Evolutionary conservation across 2,329 filamentous ascomycete genomes (phyloP).

Genomic region (Neonectria ditissima): DNA sequence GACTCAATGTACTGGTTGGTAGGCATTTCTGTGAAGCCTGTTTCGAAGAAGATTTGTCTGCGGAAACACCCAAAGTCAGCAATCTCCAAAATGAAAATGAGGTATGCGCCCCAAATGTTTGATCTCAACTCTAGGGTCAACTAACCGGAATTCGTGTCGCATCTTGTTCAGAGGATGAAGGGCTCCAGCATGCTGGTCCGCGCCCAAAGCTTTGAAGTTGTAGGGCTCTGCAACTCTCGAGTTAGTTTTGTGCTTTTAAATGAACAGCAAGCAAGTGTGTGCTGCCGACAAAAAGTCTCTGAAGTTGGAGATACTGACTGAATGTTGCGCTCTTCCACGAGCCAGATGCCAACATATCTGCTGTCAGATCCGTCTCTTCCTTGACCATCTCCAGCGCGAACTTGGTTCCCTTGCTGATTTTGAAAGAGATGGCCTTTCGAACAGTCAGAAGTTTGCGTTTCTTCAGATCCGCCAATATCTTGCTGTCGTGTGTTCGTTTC

Average conservation of each 20-base stretch:
- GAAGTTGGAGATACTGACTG: constrained; percentile 69
- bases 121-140: neutral
- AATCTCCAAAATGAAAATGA: neutral
- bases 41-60: constrained; percentile 94
- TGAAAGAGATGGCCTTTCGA: constrained; percentile 88
- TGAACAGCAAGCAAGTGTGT: neutral
- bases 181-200: constrained; percentile 71
- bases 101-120: neutral
- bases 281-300: constrained; percentile 59
- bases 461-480: constrained; percentile 83
- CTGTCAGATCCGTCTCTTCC: constrained; percentile 95
- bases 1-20: constrained; percentile 94
- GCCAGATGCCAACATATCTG: constrained; percentile 88
- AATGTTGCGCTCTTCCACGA: constrained; percentile 93
- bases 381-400: constrained; percentile 90
- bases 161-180: constrained; percentile 89
- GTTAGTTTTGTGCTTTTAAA: neutral
- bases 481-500: constrained; percentile 78
- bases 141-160: constrained; percentile 83
- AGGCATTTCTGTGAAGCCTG: constrained; percentile 99
- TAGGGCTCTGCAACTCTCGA: constrained; percentile 65
- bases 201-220: constrained; percentile 79
- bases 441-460: constrained; percentile 91
- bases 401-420: constrained; percentile 84
- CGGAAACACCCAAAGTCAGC: neutral